phyloP scores from a whole-genome alignment of 768 basidiomycete genomes.

The Lactarius pseudohatsudake region DNA sequence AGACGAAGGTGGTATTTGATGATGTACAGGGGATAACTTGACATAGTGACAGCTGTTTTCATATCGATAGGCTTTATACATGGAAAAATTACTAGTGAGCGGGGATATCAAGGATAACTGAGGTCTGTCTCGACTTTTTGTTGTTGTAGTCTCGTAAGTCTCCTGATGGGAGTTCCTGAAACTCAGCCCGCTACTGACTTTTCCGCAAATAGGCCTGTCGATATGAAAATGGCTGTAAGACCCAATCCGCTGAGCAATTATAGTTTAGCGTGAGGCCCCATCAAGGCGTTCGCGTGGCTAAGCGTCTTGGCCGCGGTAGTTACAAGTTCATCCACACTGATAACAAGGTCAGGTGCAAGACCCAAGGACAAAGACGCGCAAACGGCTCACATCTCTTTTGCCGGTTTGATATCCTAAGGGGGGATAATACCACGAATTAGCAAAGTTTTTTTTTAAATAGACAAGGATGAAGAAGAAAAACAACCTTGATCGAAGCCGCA shows the following conservation, averaged over 20 bases:
- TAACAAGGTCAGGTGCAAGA: constrained; percentile 18
- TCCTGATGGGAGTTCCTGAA: too few species aligned
- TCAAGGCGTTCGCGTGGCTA: constrained; percentile 42
- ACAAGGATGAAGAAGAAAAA: background rate
- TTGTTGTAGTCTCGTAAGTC: too few species aligned
- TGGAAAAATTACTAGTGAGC: too few species aligned
- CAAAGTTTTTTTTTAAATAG: background rate
- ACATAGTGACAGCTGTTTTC: background rate
- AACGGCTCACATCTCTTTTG: constrained; percentile 70
- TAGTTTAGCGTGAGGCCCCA: constrained; percentile 52
- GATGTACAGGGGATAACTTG: background rate
- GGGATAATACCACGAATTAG: constrained; percentile 12
- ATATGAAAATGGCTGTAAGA: too few species aligned
- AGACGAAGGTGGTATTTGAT: constrained; percentile 27
- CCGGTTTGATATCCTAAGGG: constrained; percentile 73
- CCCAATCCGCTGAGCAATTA: constrained; percentile 30
- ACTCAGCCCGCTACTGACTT: too few species aligned
- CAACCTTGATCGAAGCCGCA: constrained; percentile 61
- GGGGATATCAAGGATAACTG: too few species aligned
- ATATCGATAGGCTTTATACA: too few species aligned
- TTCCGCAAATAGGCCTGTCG: too few species aligned
- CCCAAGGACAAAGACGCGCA: constrained; percentile 1
- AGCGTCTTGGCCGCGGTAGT: constrained; percentile 62
- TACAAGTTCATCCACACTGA: constrained; percentile 81
- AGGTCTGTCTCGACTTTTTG: too few species aligned